These are phyloP conservation scores for Rhodotorula kratochvilovae DNA, from an alignment of 768 basidiomycete genomes.

Conservation along the genomic window DNA sequence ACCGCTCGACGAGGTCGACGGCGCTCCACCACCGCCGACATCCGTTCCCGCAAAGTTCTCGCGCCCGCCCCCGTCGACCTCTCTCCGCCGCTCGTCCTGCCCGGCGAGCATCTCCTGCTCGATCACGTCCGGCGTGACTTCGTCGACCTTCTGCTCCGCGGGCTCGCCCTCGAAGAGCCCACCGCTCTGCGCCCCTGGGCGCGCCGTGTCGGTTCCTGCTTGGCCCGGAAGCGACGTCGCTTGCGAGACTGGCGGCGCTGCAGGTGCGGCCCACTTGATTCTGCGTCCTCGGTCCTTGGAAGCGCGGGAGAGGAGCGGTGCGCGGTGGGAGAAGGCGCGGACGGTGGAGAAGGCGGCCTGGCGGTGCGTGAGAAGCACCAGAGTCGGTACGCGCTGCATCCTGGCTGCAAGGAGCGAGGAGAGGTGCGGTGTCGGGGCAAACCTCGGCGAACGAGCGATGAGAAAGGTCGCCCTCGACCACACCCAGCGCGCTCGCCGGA, in stretches of 20 bases:
- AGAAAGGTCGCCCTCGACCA: background rate
- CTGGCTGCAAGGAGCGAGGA: background rate
- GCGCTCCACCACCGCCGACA: conserved; percentile 4
- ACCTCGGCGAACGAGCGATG: background rate
- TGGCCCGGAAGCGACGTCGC: conserved; percentile 5
- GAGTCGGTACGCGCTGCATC: background rate
- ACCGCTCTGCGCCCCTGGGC: background rate
- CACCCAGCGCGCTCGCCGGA: too few relatives aligned
- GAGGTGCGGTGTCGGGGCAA: background rate
- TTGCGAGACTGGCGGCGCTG: background rate
- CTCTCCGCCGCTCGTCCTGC: background rate
- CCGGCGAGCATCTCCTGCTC: conserved; percentile 18
- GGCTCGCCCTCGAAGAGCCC: conserved; percentile 15
- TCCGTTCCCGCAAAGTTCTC: conserved; percentile 27
- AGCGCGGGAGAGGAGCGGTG: background rate
- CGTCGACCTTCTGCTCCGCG: background rate
- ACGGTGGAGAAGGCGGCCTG: background rate
- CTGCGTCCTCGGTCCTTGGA: background rate
- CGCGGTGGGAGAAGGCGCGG: background rate
- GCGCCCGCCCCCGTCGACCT: background rate
- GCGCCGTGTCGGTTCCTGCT: conserved; percentile 20
- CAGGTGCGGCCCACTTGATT: background rate
- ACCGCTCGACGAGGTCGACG: background rate
- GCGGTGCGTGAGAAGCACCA: background rate
- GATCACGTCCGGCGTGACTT: conserved; percentile 9